Conservation (phyloP, 495 filamentous ascomycete species). For the Hypoxylon intermedium region DNA sequence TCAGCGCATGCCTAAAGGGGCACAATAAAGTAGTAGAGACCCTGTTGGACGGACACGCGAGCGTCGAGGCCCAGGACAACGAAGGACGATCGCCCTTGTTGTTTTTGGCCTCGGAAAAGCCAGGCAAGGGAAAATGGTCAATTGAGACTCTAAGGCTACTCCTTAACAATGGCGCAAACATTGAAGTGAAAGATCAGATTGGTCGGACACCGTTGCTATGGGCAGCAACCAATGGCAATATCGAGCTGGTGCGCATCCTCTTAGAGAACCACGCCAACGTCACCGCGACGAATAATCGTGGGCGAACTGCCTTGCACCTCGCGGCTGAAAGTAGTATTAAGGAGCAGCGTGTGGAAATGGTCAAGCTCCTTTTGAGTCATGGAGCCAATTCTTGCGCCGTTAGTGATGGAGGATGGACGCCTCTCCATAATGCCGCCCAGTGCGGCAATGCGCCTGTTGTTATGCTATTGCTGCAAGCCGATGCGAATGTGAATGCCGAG, state of each 20-base stretch:
- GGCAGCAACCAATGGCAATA: constrained; percentile 69
- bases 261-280: constrained; percentile 59
- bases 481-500: constrained; percentile 63
- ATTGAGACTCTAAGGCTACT: constrained; percentile 44
- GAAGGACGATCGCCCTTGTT: constrained; percentile 40
- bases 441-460: constrained; percentile 60
- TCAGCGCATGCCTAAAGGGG: constrained; percentile 66
- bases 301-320: constrained; percentile 67
- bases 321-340: constrained; percentile 57
- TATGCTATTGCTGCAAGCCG: constrained; percentile 54
- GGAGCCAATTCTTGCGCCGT: constrained; percentile 61
- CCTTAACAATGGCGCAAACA: constrained; percentile 47
- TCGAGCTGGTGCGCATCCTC: constrained; percentile 60
- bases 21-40: constrained; percentile 58
- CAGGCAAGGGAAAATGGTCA: constrained; percentile 42
- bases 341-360: constrained; percentile 56
- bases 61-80: constrained; percentile 55
- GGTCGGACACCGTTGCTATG: constrained; percentile 67
- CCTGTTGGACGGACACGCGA: constrained; percentile 58
- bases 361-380: constrained; percentile 60
- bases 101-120: constrained; percentile 44
- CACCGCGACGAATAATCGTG: constrained; percentile 61
- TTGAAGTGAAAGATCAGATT: constrained; percentile 54
- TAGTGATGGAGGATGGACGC: constrained; percentile 69
- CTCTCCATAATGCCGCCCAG: constrained; percentile 69